Base-by-base conservation (phyloP, 768 basidiomycete genomes). In the Leccinum subtestaceum region DNA sequence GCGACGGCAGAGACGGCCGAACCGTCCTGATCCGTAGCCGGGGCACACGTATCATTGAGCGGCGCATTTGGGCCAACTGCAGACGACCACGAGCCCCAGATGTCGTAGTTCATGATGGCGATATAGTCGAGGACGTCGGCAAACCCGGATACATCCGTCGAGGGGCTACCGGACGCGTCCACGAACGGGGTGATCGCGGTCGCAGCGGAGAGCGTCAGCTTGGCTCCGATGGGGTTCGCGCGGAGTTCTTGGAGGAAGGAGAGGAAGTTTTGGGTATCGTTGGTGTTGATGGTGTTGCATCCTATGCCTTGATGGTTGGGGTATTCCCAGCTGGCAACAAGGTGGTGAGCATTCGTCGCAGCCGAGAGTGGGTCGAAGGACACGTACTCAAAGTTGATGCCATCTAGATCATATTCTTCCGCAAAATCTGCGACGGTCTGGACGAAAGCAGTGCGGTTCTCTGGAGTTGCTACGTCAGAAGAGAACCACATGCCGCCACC, bases 181-280 rank as follows among this genome's bases (percentile, higher is more conserved):
- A 75, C 71, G 75, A 88, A 95, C 7, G 91, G 88, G 56, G 71
- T 79, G 54, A 87, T 76, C 48, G 83, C 79, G 10, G 82, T 81
- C 3, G 91, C 88, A 1, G 85, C 84, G 17, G 89, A 85, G 45
- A 95, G 74, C 29, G 83, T 84, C 48, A 90, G 70, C 10, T 85
- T 80, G 5, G 76, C 67, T 0, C 79, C 76, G 0, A 80, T 76
- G 3, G 85, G 76, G 32, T 82, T 60, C 9, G 48, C 89, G 82
- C 29, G 84, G 21, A 95, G 83, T 45, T 80, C 78, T 65, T 85
- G 77, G 19, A 95, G 78, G 77, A 95, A 75, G 59, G 31, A 94
- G 80, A 95, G 81, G 75, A 88, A 90, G 70, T 97, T 95, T 49
- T 81, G 77, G 0, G 85, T 82, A 68, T 97, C 95, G 52, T 77